Percentiles rank a stretch among this genome's conserved stretches.
Evolutionary conservation across 2,329 filamentous ascomycete genomes (phyloP).

Genomic region (Talaromyces sp.): DNA sequence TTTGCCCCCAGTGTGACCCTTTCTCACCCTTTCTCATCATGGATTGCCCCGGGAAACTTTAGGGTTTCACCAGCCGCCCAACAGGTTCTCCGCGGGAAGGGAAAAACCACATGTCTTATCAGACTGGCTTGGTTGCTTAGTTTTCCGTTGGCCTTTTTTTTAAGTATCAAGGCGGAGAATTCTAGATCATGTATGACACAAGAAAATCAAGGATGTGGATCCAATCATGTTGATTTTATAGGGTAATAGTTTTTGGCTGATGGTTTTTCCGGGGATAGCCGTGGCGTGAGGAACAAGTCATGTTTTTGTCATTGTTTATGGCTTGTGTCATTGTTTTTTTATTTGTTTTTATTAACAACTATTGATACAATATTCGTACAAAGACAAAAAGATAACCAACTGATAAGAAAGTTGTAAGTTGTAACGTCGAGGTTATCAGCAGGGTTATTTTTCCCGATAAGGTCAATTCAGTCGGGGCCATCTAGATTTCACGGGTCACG

Average conservation of each 20-base stretch:
- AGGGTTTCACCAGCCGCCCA: conserved; percentile 8
- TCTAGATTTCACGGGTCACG: neutral
- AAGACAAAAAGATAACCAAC: neutral
- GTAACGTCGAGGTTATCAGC: neutral
- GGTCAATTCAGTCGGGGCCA: neutral
- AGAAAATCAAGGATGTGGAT: neutral
- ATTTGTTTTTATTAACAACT: neutral
- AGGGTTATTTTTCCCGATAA: neutral
- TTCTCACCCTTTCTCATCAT: neutral
- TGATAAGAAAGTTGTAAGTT: neutral
- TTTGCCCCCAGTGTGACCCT: neutral
- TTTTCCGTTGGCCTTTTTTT: neutral
- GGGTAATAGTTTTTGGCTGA: conserved; percentile 1
- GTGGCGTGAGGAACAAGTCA: neutral
- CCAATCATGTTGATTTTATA: conserved; percentile 11
- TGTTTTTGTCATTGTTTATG: neutral
- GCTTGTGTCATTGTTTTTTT: neutral
- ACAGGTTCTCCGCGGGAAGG: neutral
- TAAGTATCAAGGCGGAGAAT: neutral
- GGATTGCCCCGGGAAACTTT: conserved; percentile 5
- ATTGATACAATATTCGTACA: neutral
- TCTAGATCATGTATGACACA: neutral
- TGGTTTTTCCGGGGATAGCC: conserved; percentile 6
- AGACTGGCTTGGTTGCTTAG: neutral
- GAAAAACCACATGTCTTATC: neutral